Percentiles rank a stretch among this genome's conserved stretches.
Conservation (phyloP, 257 asterid genomes). For the Nemophila menziesii region DNA sequence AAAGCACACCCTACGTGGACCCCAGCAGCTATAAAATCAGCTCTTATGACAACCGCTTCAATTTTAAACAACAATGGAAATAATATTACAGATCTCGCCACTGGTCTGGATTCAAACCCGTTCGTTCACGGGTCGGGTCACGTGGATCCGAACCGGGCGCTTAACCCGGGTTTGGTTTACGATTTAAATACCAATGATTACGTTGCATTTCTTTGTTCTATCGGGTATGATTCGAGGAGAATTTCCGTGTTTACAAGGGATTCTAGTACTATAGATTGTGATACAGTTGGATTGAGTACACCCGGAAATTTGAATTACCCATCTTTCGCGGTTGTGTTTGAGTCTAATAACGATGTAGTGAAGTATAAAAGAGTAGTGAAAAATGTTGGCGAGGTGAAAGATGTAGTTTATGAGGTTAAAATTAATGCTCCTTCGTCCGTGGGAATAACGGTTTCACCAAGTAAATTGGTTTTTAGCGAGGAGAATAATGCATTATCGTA, state of each 20-base stretch:
- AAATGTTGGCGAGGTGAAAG: constrained; percentile 44
- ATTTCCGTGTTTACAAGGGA: constrained; percentile 37
- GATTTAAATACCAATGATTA: constrained; percentile 40
- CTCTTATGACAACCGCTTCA: constrained; percentile 75
- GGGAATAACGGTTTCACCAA: constrained; percentile 65
- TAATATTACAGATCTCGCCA: constrained; percentile 64
- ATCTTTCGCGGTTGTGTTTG: constrained; percentile 62
- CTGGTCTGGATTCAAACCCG: constrained; percentile 46
- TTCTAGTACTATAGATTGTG: constrained; percentile 42
- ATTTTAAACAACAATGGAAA: constrained; percentile 52
- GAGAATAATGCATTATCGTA: constrained; percentile 35
- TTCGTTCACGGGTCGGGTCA: constrained; percentile 79
- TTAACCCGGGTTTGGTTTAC: constrained; percentile 74
- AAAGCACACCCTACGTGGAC: constrained; percentile 65
- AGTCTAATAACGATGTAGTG: constrained; percentile 21
- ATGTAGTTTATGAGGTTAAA: constrained; percentile 45
- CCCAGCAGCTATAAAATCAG: constrained; percentile 81
- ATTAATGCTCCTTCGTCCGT: constrained; percentile 59
- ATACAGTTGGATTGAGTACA: constrained; percentile 20
- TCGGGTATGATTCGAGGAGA: constrained; percentile 38
- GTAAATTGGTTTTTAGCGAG: constrained; percentile 42
- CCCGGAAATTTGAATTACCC: constrained; percentile 89
- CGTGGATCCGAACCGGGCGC: constrained; percentile 72
- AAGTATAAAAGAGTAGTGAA: constrained; percentile 57
- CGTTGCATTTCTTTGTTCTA: constrained; percentile 57